phyloP scores from a whole-genome alignment of 169 alveolate genomes.

The Plasmodium inui region DNA sequence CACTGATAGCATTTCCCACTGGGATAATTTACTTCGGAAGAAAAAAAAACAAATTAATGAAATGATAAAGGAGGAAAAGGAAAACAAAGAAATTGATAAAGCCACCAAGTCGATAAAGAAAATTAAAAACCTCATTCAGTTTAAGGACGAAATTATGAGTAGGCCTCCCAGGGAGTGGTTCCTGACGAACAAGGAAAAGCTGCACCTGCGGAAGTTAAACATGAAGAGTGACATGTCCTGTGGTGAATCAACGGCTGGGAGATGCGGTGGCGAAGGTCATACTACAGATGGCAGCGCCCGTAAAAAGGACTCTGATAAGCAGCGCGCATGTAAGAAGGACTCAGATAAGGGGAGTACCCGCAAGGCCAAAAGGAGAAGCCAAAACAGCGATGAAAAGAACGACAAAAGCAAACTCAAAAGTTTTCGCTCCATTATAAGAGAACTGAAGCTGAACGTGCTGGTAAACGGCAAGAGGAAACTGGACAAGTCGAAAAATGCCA shows the following conservation, averaged over 20 bases:
- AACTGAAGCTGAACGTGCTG: constrained; percentile 35
- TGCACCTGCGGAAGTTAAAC: constrained; percentile 26
- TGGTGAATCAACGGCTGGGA: neutral
- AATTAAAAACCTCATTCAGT: constrained; percentile 80
- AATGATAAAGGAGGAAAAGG: constrained; percentile 81
- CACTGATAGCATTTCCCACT: constrained; percentile 66
- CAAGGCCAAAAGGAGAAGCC: neutral
- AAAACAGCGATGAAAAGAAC: neutral
- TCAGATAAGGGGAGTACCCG: neutral
- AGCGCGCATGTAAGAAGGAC: constrained; percentile 35
- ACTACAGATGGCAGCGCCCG: constrained; percentile 38
- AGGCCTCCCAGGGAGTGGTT: constrained; percentile 83
- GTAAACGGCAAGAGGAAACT: neutral
- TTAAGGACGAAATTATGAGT: constrained; percentile 84
- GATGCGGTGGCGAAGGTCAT: neutral
- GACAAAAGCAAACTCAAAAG: constrained; percentile 45
- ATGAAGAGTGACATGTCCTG: constrained; percentile 20
- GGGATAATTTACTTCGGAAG: constrained; percentile 77
- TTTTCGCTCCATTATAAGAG: constrained; percentile 48
- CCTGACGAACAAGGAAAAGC: constrained; percentile 62
- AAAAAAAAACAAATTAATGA: constrained; percentile 80
- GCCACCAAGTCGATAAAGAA: constrained; percentile 83
- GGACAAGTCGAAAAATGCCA: neutral
- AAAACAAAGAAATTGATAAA: constrained; percentile 81
- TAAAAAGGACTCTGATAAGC: constrained; percentile 43